Conservation (phyloP, 257 asterid species). For the Scutellaria barbata region DNA sequence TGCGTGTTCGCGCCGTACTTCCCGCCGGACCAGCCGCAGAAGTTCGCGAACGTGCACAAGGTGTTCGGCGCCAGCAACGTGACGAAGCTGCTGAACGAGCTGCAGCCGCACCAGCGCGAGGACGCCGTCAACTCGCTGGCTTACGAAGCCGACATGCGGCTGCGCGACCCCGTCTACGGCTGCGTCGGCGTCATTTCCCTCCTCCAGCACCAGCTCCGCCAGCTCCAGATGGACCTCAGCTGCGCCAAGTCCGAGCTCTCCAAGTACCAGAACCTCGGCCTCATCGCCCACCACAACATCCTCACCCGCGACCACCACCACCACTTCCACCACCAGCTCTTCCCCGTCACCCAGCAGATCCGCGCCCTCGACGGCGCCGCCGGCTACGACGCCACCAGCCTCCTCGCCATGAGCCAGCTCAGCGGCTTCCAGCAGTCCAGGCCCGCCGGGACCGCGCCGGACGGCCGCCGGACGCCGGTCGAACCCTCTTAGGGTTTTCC, state of each 20-base stretch:
- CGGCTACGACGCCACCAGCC: constrained; percentile 71
- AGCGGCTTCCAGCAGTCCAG: constrained; percentile 76
- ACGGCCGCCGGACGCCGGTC: constrained; percentile 81
- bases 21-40: constrained; percentile 82
- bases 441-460: constrained; percentile 65
- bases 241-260: constrained; percentile 80
- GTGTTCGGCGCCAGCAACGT: constrained; percentile 81
- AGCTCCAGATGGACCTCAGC: constrained; percentile 72
- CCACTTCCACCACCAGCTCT: constrained; percentile 64
- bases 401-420: constrained; percentile 71
- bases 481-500: constrained; percentile 76
- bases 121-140: constrained; percentile 77
- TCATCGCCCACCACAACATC: constrained; percentile 43
- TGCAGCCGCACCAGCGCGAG: constrained; percentile 76
- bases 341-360: constrained; percentile 60
- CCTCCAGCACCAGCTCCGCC: constrained; percentile 83
- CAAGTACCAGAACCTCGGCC: constrained; percentile 62
- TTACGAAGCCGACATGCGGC: constrained; percentile 77
- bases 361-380: constrained; percentile 47
- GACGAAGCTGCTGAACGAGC: constrained; percentile 71
- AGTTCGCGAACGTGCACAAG: constrained; percentile 72
- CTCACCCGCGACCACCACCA: constrained; percentile 44
- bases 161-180: constrained; percentile 82
- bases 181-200: constrained; percentile 84
- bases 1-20: constrained; percentile 78